Evolutionary conservation across 257 asterid species (phyloP).

Genomic region (Solanum dulcamara): DNA sequence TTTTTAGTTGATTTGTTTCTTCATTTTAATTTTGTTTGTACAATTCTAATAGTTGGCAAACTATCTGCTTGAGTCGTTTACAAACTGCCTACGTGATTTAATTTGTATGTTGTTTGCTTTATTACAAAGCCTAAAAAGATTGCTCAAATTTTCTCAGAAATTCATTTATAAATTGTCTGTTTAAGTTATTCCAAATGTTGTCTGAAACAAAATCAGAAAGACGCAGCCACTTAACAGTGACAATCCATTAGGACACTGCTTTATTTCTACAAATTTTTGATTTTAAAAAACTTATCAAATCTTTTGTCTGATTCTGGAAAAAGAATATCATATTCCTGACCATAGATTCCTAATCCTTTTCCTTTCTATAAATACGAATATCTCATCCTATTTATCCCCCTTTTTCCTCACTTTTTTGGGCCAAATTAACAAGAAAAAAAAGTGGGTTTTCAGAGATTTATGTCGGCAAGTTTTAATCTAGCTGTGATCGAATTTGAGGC

Average conservation of each 20-base stretch:
- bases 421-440: neutral
- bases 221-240: neutral
- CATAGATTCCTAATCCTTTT: constrained; percentile 49
- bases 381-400: constrained; percentile 21
- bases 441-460: constrained; percentile 37
- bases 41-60: too few relatives aligned
- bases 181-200: too few relatives aligned
- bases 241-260: neutral
- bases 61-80: too few relatives aligned
- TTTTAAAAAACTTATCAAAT: neutral
- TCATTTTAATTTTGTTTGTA: too few relatives aligned
- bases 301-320: constrained; percentile 24
- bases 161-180: too few relatives aligned
- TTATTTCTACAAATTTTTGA: neutral
- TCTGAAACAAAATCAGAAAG: neutral
- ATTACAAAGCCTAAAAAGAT: too few relatives aligned
- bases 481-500: constrained; percentile 31
- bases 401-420: neutral
- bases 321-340: constrained; percentile 12
- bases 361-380: constrained; percentile 17
- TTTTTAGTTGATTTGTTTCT: too few relatives aligned
- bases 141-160: too few relatives aligned
- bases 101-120: too few relatives aligned
- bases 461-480: constrained; percentile 72
- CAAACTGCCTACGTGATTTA: too few relatives aligned